phyloP scores from a whole-genome alignment of 495 filamentous ascomycete genomes.

The Tuber magnatum region DNA sequence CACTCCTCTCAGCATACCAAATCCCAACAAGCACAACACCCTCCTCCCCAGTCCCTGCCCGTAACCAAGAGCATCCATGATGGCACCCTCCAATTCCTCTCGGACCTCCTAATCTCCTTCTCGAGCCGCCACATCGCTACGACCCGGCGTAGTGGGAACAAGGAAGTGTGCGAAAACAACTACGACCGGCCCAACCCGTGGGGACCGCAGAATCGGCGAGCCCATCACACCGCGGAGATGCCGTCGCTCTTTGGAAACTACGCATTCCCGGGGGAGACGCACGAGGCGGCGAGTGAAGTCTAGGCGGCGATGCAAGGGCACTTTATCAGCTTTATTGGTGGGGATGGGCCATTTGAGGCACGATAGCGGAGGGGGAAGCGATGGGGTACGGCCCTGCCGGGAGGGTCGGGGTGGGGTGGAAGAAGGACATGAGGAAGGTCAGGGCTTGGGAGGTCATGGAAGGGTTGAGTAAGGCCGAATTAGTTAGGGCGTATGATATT shows the following conservation, averaged over 20 bases:
- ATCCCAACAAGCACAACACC: neutral
- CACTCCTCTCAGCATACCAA: neutral
- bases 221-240: neutral
- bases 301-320: neutral
- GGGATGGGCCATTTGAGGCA: neutral
- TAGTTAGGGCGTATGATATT: neutral
- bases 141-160: neutral
- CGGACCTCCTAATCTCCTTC: neutral
- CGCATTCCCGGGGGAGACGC: neutral
- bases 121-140: neutral
- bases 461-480: neutral
- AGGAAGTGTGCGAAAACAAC: neutral
- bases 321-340: neutral
- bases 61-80: neutral
- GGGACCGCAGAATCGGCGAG: neutral
- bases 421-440: neutral
- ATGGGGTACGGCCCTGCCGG: neutral
- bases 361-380: neutral
- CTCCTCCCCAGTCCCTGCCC: neutral
- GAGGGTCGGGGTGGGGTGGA: neutral
- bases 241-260: neutral
- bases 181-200: neutral
- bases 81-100: neutral
- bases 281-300: neutral
- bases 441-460: neutral